Evolutionary conservation across 2,329 filamentous ascomycete species (phyloP).

Genomic region (Madurella mycetomatis): DNA sequence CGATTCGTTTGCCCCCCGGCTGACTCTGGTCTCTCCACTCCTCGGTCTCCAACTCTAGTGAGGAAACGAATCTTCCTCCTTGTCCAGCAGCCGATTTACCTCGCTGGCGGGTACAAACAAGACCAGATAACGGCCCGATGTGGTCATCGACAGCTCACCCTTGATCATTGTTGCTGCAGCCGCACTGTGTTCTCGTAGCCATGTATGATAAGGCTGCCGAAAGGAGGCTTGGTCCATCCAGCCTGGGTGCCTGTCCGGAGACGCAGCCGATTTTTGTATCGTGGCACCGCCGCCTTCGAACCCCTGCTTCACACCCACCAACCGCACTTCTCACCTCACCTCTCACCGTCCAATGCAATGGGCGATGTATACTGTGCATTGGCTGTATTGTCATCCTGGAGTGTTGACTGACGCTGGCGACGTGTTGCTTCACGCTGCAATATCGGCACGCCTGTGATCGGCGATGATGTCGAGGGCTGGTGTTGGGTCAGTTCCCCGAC

Average conservation of each 20-base stretch:
- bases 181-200: neutral
- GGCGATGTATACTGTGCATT: neutral
- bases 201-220: neutral
- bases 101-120: neutral
- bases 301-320: neutral
- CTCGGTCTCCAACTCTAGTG: neutral
- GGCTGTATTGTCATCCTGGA: neutral
- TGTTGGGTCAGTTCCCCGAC: slow-evolving; percentile 11
- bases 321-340: neutral
- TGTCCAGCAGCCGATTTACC: neutral
- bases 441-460: slow-evolving; percentile 12
- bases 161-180: neutral
- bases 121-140: no score
- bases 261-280: neutral
- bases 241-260: no score
- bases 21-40: neutral
- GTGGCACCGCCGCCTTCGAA: neutral
- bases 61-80: neutral
- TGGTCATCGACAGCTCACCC: neutral
- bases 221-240: neutral
- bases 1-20: neutral
- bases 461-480: slow-evolving; percentile 19
- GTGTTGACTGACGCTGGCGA: neutral
- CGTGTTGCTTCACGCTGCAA: neutral
- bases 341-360: neutral